Conservation (phyloP, 2,329 filamentous ascomycete genomes). For the Bipolaris zeicola region DNA sequence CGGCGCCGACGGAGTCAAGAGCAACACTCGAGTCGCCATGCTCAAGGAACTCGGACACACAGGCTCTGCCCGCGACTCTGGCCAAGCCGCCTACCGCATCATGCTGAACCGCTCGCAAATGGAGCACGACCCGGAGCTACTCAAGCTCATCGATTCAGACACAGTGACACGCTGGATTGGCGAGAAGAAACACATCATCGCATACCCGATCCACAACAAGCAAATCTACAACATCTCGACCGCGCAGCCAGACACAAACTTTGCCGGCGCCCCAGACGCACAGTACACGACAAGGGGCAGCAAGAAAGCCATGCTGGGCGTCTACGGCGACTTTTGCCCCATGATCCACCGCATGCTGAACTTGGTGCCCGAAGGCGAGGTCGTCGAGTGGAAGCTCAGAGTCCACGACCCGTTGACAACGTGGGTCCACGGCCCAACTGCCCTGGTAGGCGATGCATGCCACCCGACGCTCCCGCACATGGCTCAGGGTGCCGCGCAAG, state of each 20-base stretch:
- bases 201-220: conserved; percentile 73
- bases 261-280: conserved; percentile 60
- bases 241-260: conserved; percentile 65
- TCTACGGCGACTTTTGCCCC: conserved; percentile 66
- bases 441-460: conserved; percentile 64
- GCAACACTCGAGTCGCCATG: conserved; percentile 56
- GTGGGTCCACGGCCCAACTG: conserved; percentile 62
- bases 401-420: conserved; percentile 66
- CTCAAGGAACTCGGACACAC: conserved; percentile 59
- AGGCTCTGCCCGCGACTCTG: conserved; percentile 68
- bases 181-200: conserved; percentile 75
- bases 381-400: conserved; percentile 70
- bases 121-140: conserved; percentile 68
- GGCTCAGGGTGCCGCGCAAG: conserved; percentile 68
- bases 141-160: conserved; percentile 69
- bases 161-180: conserved; percentile 77
- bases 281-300: conserved; percentile 68
- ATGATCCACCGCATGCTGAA: conserved; percentile 65
- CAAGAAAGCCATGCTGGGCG: conserved; percentile 64
- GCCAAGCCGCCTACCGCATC: conserved; percentile 79
- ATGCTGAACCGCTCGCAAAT: conserved; percentile 74
- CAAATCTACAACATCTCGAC: conserved; percentile 71
- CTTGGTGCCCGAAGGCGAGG: conserved; percentile 66
- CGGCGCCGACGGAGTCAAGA: conserved; percentile 58
- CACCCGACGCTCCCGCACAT: conserved; percentile 69